These are phyloP conservation scores for Vachellia pachyceras DNA, from an alignment of 306 rosid genomes.

Conservation along the genomic window DNA sequence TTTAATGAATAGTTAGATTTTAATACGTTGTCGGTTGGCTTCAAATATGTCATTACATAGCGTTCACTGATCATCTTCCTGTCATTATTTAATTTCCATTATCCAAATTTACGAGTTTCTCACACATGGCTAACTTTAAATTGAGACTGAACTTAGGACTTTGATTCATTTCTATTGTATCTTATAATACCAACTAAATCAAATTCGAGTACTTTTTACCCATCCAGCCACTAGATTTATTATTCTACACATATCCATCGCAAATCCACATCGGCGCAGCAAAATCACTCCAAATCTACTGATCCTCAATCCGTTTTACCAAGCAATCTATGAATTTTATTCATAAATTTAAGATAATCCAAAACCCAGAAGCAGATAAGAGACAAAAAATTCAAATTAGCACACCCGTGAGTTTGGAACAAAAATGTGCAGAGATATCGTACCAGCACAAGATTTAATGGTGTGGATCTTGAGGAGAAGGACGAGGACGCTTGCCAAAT, in stretches of 20 bases:
- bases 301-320: not conserved
- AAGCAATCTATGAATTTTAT: not conserved
- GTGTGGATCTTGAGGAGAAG: constrained; percentile 81
- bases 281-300: constrained; percentile 3
- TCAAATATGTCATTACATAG: not conserved
- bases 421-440: constrained; percentile 2
- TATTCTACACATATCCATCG: not conserved
- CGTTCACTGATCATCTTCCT: not conserved
- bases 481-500: constrained; percentile 74
- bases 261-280: not conserved
- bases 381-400: not conserved
- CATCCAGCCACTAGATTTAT: not conserved
- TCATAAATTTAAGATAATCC: not conserved
- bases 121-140: not conserved
- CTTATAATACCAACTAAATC: not conserved
- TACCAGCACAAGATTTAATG: constrained; percentile 78
- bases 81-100: constrained; percentile 6
- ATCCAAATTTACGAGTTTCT: not conserved
- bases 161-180: not conserved
- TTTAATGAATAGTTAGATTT: no score
- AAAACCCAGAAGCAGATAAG: constrained; percentile 1
- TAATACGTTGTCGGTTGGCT: no score
- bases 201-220: not conserved
- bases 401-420: not conserved
- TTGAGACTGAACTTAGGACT: not conserved